Conservation (phyloP, 257 asterid genomes). For the Solanum gracilifrons region DNA sequence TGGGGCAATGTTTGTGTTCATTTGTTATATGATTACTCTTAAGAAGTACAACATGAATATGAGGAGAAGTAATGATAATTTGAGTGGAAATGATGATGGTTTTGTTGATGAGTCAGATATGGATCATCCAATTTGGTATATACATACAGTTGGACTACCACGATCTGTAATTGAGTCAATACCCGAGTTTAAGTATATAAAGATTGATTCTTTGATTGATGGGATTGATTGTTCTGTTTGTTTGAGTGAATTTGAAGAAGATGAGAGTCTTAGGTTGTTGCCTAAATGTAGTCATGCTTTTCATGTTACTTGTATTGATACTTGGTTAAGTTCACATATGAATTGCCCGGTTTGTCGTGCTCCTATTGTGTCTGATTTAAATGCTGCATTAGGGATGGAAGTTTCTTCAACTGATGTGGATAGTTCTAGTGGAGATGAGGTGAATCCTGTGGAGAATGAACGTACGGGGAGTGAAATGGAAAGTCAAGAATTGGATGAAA, state of each 20-base stretch:
- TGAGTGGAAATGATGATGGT: slow-evolving; percentile 10
- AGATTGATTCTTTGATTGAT: slow-evolving; percentile 27
- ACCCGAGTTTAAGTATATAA: slow-evolving; percentile 28
- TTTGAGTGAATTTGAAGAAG: slow-evolving; percentile 51
- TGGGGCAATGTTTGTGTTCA: slow-evolving; percentile 30
- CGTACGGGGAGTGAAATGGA: not conserved
- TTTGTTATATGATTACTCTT: slow-evolving; percentile 36
- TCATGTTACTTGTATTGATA: slow-evolving; percentile 60
- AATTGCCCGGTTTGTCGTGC: slow-evolving; percentile 88
- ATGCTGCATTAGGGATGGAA: not conserved
- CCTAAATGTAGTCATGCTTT: slow-evolving; percentile 86
- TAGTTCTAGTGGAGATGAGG: not conserved
- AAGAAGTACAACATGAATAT: slow-evolving; percentile 20
- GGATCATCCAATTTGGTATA: slow-evolving; percentile 63
- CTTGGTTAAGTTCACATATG: slow-evolving; percentile 64
- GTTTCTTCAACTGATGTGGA: not conserved
- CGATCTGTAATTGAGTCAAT: slow-evolving; percentile 51
- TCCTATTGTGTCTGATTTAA: slow-evolving; percentile 16
- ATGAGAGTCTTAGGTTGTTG: slow-evolving; percentile 51
- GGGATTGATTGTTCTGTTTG: slow-evolving; percentile 67
- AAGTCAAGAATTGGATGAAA: slow-evolving; percentile 1
- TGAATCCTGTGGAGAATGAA: not conserved
- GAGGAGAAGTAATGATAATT: not conserved
- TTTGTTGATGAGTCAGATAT: slow-evolving; percentile 22
- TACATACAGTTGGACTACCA: slow-evolving; percentile 48